Base-by-base conservation (phyloP, 2,329 filamentous ascomycete genomes). In the Penicillium sp. region DNA sequence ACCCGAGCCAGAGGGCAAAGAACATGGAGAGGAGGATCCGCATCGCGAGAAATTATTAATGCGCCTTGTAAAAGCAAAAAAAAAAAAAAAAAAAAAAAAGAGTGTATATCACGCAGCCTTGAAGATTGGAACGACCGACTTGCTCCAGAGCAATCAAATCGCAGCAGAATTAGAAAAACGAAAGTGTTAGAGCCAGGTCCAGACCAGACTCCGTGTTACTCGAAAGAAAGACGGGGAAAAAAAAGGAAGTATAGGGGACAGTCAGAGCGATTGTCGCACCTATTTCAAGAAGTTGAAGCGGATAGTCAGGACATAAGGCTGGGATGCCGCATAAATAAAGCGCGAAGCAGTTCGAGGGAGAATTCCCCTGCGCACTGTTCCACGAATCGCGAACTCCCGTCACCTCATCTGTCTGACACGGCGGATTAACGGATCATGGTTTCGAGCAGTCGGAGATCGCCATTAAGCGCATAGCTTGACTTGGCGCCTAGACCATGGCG, bases 1-100 rank as follows among this genome's bases (percentile, higher is more conserved):
- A 71, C 49, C 74, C 68, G 60, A 81, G 61, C 55, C 74, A 72
- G 48, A 75, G 59, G 13, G 70, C 64, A 5, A 74, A 50, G 31
- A 71, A 45, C 56, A 77, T 58, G 15, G 69, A 74, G 50, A 70
- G 65, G 50, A 70, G 41, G 44, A 73, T 57, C 64, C 70, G 69
- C 72, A 76, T 76, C 44, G 55, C 67, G 67, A 53, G 41, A 29
- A 31, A 30, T 52, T 45, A 45, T 50, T 41, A 13, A 44, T 46
- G 26, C 48, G 48, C 47, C 44, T 6, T 35, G n/a, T 51, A 13
- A 26, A 47, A 9, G 54, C 35, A 63, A 61, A 63, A 21, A 21
- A 21, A 21, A 21, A 21, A 21, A 21, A 21, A 21, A 21, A 21
- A 21, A 21, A 21, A 21, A 21, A 21, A 49, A 57, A 54, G 26